These are phyloP conservation scores for Sclerotiophoma versabilis DNA, from an alignment of 2,329 filamentous ascomycete genomes.

Conservation along the genomic window DNA sequence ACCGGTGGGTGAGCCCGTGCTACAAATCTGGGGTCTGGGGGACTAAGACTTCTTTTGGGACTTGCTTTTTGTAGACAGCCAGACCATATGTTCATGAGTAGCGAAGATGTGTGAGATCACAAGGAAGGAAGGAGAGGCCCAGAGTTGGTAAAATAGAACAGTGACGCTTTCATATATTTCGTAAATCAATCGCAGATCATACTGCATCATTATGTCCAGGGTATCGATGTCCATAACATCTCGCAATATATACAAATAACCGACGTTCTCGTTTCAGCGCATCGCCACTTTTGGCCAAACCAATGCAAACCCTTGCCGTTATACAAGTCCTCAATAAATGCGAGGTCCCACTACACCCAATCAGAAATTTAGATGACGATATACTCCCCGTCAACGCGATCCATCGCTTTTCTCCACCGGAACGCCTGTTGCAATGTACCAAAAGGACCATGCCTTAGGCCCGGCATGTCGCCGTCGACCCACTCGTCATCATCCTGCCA, in stretches of 20 bases:
- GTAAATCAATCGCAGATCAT: constrained; percentile 15
- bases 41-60: background rate
- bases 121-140: background rate
- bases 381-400: constrained; percentile 59
- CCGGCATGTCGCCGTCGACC: constrained; percentile 33
- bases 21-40: background rate
- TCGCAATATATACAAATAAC: constrained; percentile 14
- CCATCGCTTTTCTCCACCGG: constrained; percentile 60
- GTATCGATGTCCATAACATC: constrained; percentile 16
- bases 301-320: constrained; percentile 19
- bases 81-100: background rate
- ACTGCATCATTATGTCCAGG: constrained; percentile 10
- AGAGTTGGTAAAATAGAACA: constrained; percentile 6
- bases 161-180: constrained; percentile 19
- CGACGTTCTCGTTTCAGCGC: constrained; percentile 16
- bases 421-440: constrained; percentile 49
- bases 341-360: constrained; percentile 21
- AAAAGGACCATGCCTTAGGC: constrained; percentile 27
- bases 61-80: background rate
- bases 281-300: constrained; percentile 13
- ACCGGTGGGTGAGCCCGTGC: constrained; percentile 6
- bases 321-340: constrained; percentile 18
- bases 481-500: constrained; percentile 68
- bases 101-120: background rate
- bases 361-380: constrained; percentile 54